Conservation (phyloP, 805 yeast genomes). For the Wickerhamiella nectarea region DNA sequence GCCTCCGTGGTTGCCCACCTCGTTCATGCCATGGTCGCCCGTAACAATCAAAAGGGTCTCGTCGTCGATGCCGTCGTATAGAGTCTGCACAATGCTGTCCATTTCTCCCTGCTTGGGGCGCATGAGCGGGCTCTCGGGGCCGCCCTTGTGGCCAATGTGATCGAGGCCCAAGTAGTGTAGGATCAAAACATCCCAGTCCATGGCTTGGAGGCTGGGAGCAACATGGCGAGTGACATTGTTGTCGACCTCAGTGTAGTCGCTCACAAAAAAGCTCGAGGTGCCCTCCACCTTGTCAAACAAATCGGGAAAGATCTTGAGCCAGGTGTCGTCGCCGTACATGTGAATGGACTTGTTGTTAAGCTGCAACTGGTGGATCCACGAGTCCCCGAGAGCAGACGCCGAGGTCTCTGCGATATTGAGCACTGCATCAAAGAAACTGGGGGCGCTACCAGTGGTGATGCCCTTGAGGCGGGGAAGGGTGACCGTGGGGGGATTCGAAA, state of each 20-base stretch:
- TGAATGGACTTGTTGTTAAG: conserved; percentile 37
- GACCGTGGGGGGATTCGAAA: conserved; percentile 90
- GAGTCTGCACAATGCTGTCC: conserved; percentile 49
- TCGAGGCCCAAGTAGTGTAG: conserved; percentile 88
- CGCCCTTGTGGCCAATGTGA: conserved; percentile 97
- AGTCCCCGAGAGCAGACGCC: conserved; percentile 61
- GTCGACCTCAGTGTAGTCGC: conserved; percentile 91
- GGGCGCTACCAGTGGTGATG: conserved; percentile 86
- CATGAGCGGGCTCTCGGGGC: conserved; percentile 74
- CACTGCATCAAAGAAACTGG: conserved; percentile 87
- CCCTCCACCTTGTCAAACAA: conserved; percentile 62
- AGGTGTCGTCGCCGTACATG: conserved; percentile 95
- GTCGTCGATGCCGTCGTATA: conserved; percentile 34
- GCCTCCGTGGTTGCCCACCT: conserved; percentile 93
- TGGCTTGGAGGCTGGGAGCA: conserved; percentile 37
- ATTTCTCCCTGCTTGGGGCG: conserved; percentile 69
- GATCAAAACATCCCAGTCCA: conserved; percentile 70
- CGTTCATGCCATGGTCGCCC: conserved; percentile 97
- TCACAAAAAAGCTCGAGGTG: conserved; percentile 84
- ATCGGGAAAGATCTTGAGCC: conserved; percentile 79
- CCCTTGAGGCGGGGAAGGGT: conserved; percentile 90
- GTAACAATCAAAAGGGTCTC: conserved; percentile 55
- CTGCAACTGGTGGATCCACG: conserved; percentile 67
- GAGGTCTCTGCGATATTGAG: conserved; percentile 86
- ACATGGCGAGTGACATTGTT: conserved; percentile 83